Base-by-base conservation (phyloP, 2,329 filamentous ascomycete species). In the Keithomyces neogunnii region DNA sequence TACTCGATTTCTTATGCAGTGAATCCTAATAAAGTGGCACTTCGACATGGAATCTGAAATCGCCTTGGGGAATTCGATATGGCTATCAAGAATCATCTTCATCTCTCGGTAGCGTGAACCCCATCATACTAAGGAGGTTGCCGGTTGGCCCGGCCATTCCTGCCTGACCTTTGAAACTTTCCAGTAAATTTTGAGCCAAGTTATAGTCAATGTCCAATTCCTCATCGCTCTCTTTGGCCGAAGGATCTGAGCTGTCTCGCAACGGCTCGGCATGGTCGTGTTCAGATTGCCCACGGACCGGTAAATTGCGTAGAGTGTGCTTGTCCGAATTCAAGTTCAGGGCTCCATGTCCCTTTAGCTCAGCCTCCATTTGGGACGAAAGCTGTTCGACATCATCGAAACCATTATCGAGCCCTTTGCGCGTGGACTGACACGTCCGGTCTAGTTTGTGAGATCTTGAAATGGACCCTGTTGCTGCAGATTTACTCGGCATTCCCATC, bases 161-260 rank as follows among this genome's bases (percentile, higher is more conserved):
- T 19, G 76, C 89, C 66, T 97, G 92, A 13, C 88, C 85, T 63
- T 95, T 95, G 69, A 99, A 91, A 60, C 89, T 92, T 66, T 96
- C 89, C 1, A 99, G 74, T 50, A 99, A 74, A 62, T 97, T 97
- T 66, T 87, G 89, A 19, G 88, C 90, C 29, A 99, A 74, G 55
- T 93, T 92, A 59, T 90, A 87, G 63, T 97, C 88, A 31, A 93
- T 81, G 56, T 90, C 77, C 4, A 93, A 78, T 49, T 86, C 82
- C 0, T 80, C 76, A 8, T 81, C 70, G 3, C 67, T 69, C 8
- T 73, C 73, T 7, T 78, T 75, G 3, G 76, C 74, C 39, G 80
- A 71, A 29, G 75, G 9, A 7, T 7, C 26, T 13, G 32, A 36
- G 9, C 19, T 38, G 49, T 26, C 36, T 3, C 65, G 61, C 3